Evolutionary conservation across 495 filamentous ascomycete species (phyloP).

Genomic region (Penicillium fimorum): DNA sequence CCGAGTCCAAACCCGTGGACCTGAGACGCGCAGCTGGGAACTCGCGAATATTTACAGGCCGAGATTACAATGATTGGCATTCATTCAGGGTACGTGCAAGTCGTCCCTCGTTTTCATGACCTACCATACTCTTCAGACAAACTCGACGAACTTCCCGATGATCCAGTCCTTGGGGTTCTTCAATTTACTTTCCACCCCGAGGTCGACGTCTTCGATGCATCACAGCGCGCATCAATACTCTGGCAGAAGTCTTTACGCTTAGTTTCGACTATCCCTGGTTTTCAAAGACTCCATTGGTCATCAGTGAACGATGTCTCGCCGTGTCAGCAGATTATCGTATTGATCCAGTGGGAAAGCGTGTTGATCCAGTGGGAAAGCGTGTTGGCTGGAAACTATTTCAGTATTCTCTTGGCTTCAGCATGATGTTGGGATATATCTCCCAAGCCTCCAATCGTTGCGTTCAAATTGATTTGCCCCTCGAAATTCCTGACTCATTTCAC

Average conservation of each 20-base stretch:
- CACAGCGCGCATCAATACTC: neutral
- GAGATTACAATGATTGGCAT: neutral
- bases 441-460: constrained; percentile 11
- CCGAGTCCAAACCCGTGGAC: too few species aligned
- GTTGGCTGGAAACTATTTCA: constrained; percentile 15
- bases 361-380: too few species aligned
- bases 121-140: neutral
- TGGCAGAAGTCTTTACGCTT: neutral
- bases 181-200: constrained; percentile 14
- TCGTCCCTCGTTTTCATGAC: neutral
- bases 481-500: neutral
- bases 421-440: constrained; percentile 17
- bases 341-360: constrained; percentile 14
- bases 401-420: constrained; percentile 14
- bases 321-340: constrained; percentile 11
- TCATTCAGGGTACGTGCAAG: neutral
- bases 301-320: constrained; percentile 5
- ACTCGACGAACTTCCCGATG: constrained; percentile 2
- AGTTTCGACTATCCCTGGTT: neutral
- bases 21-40: too few species aligned
- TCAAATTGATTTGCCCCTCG: constrained; percentile 7
- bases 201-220: constrained; percentile 11
- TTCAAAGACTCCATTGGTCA: neutral
- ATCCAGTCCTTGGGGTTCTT: constrained; percentile 14
- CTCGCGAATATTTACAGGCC: too few species aligned